Evolutionary conservation across 805 yeast species (phyloP).

Genomic region (Yamadazyma akitaensis): DNA sequence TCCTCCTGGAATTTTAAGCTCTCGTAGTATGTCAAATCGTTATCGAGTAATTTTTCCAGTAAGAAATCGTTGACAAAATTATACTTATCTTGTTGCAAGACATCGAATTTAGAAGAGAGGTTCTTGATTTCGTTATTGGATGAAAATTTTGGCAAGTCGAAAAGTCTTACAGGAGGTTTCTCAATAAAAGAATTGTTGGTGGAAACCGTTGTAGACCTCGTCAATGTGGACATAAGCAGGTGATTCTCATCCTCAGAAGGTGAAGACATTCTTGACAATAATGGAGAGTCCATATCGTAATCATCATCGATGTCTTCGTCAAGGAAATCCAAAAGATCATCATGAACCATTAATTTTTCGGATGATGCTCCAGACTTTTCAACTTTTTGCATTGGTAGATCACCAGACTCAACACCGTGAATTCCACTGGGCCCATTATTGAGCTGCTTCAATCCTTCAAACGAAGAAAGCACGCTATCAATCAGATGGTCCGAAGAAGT

Average conservation of each 20-base stretch:
- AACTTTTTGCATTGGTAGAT: background rate
- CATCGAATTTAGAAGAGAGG: conserved; percentile 10
- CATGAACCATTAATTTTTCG: background rate
- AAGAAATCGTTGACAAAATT: conserved; percentile 39
- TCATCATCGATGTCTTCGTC: conserved; percentile 17
- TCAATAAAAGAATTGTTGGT: conserved; percentile 24
- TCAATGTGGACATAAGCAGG: conserved; percentile 37
- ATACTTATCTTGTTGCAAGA: conserved; percentile 32
- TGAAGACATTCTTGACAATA: conserved; percentile 38
- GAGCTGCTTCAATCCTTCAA: background rate
- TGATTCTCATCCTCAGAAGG: conserved; percentile 30
- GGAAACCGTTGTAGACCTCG: conserved; percentile 41
- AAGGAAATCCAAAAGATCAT: conserved; percentile 5
- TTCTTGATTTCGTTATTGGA: conserved; percentile 2
- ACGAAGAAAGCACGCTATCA: background rate
- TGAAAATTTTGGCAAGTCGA: conserved; percentile 29
- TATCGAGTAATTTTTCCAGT: conserved; percentile 37
- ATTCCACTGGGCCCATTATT: background rate
- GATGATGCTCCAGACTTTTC: background rate
- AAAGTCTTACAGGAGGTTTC: conserved; percentile 19
- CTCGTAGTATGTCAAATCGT: conserved; percentile 36
- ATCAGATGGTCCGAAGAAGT: background rate
- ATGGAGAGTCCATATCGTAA: conserved; percentile 20
- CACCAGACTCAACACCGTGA: background rate
- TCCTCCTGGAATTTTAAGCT: conserved; percentile 8